These are phyloP conservation scores for Veloboletus limbatus DNA, from an alignment of 1,284 basidiomycete genomes.

Conservation along the genomic window DNA sequence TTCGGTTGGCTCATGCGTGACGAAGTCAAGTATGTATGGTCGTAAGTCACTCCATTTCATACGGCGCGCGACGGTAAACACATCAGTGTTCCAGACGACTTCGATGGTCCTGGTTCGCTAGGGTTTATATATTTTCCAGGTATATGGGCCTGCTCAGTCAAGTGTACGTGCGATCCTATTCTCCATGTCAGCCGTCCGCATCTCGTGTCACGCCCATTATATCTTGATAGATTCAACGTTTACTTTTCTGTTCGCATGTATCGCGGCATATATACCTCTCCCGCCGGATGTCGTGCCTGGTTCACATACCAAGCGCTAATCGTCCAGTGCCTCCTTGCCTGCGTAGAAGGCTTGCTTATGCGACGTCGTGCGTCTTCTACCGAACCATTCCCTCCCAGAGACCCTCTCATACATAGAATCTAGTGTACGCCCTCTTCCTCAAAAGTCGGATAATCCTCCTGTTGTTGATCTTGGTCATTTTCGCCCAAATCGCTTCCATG, in stretches of 20 bases:
- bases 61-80: background rate
- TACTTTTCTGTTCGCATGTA: conserved; percentile 20
- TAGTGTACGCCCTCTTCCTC: conserved; percentile 20
- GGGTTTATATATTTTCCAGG: conserved; percentile 13
- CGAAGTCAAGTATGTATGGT: conserved; percentile 19
- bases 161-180: conserved; percentile 12
- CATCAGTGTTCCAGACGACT: conserved; percentile 7
- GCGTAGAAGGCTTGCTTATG: conserved; percentile 16
- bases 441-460: conserved; percentile 1
- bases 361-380: conserved; percentile 11
- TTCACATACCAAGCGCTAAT: conserved; percentile 18
- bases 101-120: conserved; percentile 8
- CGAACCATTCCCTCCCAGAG: background rate
- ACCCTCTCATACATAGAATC: background rate
- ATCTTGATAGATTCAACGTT: conserved; percentile 17
- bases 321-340: conserved; percentile 16
- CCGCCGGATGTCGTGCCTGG: conserved; percentile 16
- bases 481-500: conserved; percentile 12
- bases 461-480: conserved; percentile 4
- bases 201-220: background rate
- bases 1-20: conserved; percentile 14
- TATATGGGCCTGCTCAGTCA: conserved; percentile 19
- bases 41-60: conserved; percentile 9
- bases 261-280: conserved; percentile 6
- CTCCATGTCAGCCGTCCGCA: no score